Evolutionary conservation across 2,329 filamentous ascomycete genomes (phyloP).

Genomic region (Epichloe glyceriae): DNA sequence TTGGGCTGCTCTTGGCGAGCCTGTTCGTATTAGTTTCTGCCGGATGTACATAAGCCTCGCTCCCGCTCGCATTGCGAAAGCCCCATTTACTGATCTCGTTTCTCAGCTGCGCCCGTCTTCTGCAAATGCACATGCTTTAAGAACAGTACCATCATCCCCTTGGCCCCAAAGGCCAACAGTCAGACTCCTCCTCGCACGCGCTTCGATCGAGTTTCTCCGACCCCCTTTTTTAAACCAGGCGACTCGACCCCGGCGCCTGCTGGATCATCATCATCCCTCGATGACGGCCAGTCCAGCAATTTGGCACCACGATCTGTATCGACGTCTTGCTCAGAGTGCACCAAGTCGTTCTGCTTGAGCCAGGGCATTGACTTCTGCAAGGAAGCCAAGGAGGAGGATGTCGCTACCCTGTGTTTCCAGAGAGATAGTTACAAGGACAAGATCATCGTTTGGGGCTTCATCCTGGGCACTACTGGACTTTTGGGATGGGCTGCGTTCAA

Average conservation of each 20-base stretch:
- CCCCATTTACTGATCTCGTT: conserved; percentile 4
- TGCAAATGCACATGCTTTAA: conserved; percentile 61
- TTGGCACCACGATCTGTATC: conserved; percentile 23
- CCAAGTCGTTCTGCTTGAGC: conserved; percentile 49
- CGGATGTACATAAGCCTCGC: conserved; percentile 27
- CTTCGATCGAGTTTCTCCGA: conserved; percentile 12
- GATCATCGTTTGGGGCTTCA: conserved; percentile 53
- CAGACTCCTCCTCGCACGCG: conserved; percentile 14
- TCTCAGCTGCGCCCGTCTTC: conserved; percentile 45
- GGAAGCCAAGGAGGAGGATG: conserved; percentile 46
- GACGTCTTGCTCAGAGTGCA: conserved; percentile 46
- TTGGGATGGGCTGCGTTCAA: conserved; percentile 46
- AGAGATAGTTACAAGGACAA: conserved; percentile 54
- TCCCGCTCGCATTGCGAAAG: not conserved
- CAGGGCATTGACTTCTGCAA: conserved; percentile 51
- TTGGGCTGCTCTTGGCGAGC: conserved; percentile 24
- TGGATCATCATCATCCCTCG: not conserved
- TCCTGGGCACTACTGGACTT: conserved; percentile 43
- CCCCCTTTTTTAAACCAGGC: conserved; percentile 10
- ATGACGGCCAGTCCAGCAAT: not conserved
- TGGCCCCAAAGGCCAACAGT: conserved; percentile 27
- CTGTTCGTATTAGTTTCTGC: conserved; percentile 25
- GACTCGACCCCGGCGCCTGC: conserved; percentile 1
- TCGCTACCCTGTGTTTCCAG: conserved; percentile 52
- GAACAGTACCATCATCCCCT: conserved; percentile 55